Base-by-base conservation (phyloP, 805 yeast species). In the Candida yuanshanica region DNA sequence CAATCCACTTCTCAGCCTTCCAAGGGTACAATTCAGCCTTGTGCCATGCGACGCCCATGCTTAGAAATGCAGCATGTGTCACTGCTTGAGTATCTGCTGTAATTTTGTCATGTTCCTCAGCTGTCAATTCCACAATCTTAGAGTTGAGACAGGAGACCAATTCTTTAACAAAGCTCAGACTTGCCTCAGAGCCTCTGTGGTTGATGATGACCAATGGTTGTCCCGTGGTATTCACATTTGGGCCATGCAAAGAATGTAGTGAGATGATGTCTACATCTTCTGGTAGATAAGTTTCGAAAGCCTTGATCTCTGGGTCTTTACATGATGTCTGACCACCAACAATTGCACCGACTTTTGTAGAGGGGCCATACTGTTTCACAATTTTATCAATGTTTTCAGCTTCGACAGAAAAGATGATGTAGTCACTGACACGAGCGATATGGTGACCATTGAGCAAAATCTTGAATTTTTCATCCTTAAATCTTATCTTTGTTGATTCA, bases 311-410 rank as follows among this genome's bases (percentile, higher is more conserved):
- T 0, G 95, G 95, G 20, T 77, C 81, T 56, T 93, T 93, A 64
- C 98, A 91, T 9, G 96, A 85, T 0, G 99, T 90, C 63, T 93
- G 99, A 7, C 99, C 99, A n/a, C 98, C 99, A 5, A 93, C 95
- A 33, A 90, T 77, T 4, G 95, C 83, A 3, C 95, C 95, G 4
- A 80, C 64, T 58, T 91, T 91, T 4, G 96, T 80, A 0, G 91
- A 83, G 0, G 95, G 91, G 0, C 95, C 97, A 62, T 91, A 91
- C 29, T 65, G 34, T 5, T 75, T 56, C 5, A 89, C 95, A 29
- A 93, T 86, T 42, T 72, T 71, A 36, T 69, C 78, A 37, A 93
- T 82, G 55, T 79, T 78, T 47, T 83, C 95, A 2, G 98, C 96
- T 62, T 93, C 99, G 4, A 93, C 98, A 42, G 90, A 80, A 69